Conservation (phyloP, 495 filamentous ascomycete species). For the Jackrogersella minutella region DNA sequence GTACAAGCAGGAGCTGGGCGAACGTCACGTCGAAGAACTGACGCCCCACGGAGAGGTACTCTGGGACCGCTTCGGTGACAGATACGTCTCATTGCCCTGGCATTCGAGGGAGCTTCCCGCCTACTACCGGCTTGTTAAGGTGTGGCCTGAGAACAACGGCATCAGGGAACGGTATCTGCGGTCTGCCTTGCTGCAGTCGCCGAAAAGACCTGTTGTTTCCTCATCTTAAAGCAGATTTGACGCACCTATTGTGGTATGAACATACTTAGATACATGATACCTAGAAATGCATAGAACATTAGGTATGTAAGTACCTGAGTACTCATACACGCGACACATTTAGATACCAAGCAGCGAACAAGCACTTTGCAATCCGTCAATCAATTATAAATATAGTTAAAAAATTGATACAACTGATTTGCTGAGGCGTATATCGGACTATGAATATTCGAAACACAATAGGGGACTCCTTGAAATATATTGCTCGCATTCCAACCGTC, state of each 20-base stretch:
- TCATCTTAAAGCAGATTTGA: no score
- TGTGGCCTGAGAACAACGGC: constrained; percentile 35
- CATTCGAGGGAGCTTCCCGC: background rate
- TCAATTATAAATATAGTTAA: background rate
- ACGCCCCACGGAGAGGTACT: constrained; percentile 18
- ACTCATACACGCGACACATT: background rate
- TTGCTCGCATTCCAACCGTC: constrained; percentile 6
- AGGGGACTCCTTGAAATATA: background rate
- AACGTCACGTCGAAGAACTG: constrained; percentile 20
- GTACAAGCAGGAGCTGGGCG: constrained; percentile 8
- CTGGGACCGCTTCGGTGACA: constrained; percentile 42
- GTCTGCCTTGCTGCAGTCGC: constrained; percentile 30
- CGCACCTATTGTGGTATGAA: background rate
- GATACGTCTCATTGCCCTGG: constrained; percentile 30
- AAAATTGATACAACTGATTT: background rate
- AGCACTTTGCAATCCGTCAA: background rate
- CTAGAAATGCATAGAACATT: no score
- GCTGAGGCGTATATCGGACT: background rate
- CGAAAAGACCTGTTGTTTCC: constrained; percentile 20
- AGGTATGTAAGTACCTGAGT: background rate
- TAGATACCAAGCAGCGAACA: background rate
- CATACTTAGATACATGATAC: no score
- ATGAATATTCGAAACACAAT: constrained; percentile 1
- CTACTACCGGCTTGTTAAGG: constrained; percentile 24
- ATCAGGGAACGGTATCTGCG: constrained; percentile 27